These are phyloP conservation scores for Rubroboletus satanas DNA, from an alignment of 768 basidiomycete genomes.

Conservation along the genomic window DNA sequence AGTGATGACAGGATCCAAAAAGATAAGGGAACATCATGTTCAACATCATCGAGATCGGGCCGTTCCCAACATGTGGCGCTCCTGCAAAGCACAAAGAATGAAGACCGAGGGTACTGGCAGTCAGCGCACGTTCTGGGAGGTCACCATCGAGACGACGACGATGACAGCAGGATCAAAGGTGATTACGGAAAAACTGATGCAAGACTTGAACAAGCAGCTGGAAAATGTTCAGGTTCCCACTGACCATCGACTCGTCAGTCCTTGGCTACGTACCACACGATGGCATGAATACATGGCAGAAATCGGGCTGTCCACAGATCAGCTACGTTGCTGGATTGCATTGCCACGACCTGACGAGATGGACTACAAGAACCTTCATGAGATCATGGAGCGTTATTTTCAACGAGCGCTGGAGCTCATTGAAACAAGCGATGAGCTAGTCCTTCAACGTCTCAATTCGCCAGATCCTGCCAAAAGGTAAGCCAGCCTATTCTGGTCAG, in stretches of 20 bases:
- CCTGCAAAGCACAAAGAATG: neutral
- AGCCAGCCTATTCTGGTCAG: too few relatives aligned
- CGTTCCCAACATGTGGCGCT: neutral
- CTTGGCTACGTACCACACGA: neutral
- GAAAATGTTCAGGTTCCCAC: neutral
- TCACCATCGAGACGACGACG: neutral
- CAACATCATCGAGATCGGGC: neutral
- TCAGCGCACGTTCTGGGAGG: neutral
- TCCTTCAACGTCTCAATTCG: slow-evolving; percentile 7
- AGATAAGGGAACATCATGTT: neutral
- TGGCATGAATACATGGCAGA: neutral
- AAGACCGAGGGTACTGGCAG: neutral
- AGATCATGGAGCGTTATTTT: neutral
- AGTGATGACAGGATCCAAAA: neutral
- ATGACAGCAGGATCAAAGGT: neutral
- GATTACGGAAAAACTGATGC: neutral
- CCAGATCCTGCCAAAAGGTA: slow-evolving; percentile 6
- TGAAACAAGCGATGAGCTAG: neutral
- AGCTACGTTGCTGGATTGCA: accelerated
- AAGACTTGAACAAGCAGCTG: neutral
- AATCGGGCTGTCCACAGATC: accelerated
- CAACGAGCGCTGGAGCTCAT: neutral
- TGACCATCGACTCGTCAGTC: neutral
- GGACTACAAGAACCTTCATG: neutral
- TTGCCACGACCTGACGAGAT: neutral